phyloP scores from a whole-genome alignment of 495 filamentous ascomycete genomes.

The Penicillium diatomitis region DNA sequence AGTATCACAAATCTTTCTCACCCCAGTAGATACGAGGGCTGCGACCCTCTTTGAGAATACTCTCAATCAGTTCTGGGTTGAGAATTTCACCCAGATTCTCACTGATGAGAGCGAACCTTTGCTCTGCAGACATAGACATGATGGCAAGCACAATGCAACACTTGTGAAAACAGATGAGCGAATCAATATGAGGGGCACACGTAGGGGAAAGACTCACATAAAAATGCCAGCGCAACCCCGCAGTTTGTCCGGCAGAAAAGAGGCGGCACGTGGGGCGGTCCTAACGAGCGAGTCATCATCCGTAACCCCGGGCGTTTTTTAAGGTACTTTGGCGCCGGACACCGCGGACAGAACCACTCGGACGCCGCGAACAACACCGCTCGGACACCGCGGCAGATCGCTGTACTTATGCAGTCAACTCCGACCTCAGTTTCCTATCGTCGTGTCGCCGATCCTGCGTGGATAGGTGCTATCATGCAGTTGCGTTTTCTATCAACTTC shows the following conservation, averaged over 20 bases:
- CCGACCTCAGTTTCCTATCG: too few relatives aligned
- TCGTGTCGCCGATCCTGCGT: too few relatives aligned
- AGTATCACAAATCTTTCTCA: conserved; percentile 7
- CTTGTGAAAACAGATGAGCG: not conserved
- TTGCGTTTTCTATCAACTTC: too few relatives aligned
- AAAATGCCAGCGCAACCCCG: not conserved
- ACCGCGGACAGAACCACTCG: too few relatives aligned
- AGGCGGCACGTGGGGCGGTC: not conserved
- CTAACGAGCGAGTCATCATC: not conserved
- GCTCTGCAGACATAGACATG: conserved; percentile 10
- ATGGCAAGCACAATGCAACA: not conserved
- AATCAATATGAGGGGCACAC: not conserved
- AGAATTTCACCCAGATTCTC: conserved; percentile 78
- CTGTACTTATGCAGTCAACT: too few relatives aligned
- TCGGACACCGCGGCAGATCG: too few relatives aligned
- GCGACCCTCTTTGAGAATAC: conserved; percentile 59
- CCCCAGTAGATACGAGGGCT: conserved; percentile 81
- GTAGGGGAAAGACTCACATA: not conserved
- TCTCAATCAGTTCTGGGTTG: conserved; percentile 76
- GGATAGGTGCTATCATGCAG: too few relatives aligned
- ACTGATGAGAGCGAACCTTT: conserved; percentile 60
- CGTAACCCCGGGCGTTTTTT: too few relatives aligned
- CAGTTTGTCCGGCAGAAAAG: not conserved
- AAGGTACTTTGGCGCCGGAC: too few relatives aligned
- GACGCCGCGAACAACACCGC: too few relatives aligned